phyloP scores from a whole-genome alignment of 2,329 filamentous ascomycete genomes.

The Exophiala mesophila region DNA sequence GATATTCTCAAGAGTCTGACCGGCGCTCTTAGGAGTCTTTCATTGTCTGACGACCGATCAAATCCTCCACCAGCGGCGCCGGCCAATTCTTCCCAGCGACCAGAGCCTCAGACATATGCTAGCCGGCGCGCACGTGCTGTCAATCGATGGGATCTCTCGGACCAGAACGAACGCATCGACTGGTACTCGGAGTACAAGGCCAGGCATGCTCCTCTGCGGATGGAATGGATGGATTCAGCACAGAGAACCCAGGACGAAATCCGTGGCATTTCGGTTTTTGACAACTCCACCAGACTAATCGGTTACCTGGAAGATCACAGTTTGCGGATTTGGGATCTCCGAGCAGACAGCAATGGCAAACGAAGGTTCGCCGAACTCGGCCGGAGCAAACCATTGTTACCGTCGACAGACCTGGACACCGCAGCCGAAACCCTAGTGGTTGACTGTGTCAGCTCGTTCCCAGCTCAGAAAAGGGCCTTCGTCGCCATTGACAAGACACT shows the following conservation, averaged over 20 bases:
- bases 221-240: constrained; percentile 68
- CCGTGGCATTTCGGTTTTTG: constrained; percentile 30
- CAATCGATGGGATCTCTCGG: constrained; percentile 79
- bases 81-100: constrained; percentile 28
- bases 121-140: constrained; percentile 53
- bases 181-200: constrained; percentile 92
- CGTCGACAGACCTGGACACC: constrained; percentile 45
- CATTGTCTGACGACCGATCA: constrained; percentile 12
- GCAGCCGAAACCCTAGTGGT: constrained; percentile 54
- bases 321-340: constrained; percentile 79
- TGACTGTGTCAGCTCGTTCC: constrained; percentile 79
- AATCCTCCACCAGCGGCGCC: background rate
- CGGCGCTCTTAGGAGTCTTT: constrained; percentile 29
- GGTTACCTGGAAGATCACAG: constrained; percentile 78
- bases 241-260: constrained; percentile 34
- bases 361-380: constrained; percentile 60
- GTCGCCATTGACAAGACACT: constrained; percentile 73
- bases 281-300: constrained; percentile 36
- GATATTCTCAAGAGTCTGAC: constrained; percentile 23
- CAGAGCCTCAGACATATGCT: constrained; percentile 28
- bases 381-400: constrained; percentile 60
- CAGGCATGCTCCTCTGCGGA: constrained; percentile 65
- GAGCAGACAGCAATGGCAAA: constrained; percentile 44
- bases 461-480: constrained; percentile 61
- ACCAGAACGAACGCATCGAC: constrained; percentile 64